These are phyloP conservation scores for Talaromyces sp. DNA, from an alignment of 2,329 filamentous ascomycete species.

Conservation along the genomic window DNA sequence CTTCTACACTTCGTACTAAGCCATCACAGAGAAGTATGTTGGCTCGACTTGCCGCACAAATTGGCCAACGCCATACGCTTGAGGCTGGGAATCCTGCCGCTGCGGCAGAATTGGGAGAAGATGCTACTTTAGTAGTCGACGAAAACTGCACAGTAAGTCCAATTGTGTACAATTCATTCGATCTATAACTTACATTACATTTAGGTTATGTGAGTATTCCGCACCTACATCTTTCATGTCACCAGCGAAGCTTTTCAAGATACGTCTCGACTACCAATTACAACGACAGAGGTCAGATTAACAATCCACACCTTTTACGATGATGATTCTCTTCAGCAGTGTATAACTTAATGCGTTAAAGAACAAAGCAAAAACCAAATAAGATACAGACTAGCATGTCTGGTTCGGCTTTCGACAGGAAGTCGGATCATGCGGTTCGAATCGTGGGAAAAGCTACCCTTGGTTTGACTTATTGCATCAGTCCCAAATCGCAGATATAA, in stretches of 20 bases:
- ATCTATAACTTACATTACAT: background rate
- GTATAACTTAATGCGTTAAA: background rate
- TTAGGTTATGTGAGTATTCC: slow-evolving; percentile 32
- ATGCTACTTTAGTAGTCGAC: slow-evolving; percentile 38
- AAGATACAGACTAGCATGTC: background rate
- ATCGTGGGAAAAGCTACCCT: background rate
- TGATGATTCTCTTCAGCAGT: background rate
- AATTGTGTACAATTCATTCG: background rate
- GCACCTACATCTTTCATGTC: slow-evolving; percentile 9
- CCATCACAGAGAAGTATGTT: slow-evolving; percentile 46
- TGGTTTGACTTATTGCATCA: background rate
- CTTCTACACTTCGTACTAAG: slow-evolving; percentile 16
- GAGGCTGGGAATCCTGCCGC: slow-evolving; percentile 24
- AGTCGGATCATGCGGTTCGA: background rate
- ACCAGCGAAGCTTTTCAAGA: slow-evolving; percentile 1
- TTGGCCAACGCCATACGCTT: slow-evolving; percentile 38
- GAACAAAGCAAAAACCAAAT: background rate
- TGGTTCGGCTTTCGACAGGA: background rate
- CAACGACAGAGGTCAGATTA: background rate
- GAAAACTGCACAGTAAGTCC: slow-evolving; percentile 45
- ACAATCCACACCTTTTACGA: background rate
- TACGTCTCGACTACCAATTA: background rate
- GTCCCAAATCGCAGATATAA: background rate
- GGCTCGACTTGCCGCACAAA: slow-evolving; percentile 41
- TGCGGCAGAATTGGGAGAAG: slow-evolving; percentile 28